Percentiles rank a stretch among this genome's conserved stretches.
These are phyloP conservation scores for Didymella keratinophila DNA, from an alignment of 2,329 filamentous ascomycete species.

Conservation along the genomic window DNA sequence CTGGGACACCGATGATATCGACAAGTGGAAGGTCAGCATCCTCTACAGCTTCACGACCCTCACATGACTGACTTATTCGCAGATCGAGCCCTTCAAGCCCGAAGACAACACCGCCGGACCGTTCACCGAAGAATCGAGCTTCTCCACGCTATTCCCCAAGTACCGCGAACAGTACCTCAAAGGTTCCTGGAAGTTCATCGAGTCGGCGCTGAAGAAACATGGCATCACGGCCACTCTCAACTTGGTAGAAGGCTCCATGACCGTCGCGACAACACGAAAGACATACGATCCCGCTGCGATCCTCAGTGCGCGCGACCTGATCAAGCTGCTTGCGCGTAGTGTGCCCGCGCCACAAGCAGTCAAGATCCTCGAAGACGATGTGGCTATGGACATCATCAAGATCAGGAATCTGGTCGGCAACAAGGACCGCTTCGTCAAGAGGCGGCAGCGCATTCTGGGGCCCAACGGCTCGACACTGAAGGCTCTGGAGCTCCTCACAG, in stretches of 20 bases:
- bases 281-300: constrained; percentile 93
- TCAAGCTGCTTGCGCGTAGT: constrained; percentile 83
- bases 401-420: constrained; percentile 88
- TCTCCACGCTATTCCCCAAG: constrained; percentile 87
- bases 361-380: constrained; percentile 90
- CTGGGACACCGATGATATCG: constrained; percentile 95
- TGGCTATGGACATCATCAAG: constrained; percentile 95
- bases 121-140: constrained; percentile 92
- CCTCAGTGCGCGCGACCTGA: constrained; percentile 90
- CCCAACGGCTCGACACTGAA: constrained; percentile 93
- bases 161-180: constrained; percentile 95
- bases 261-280: constrained; percentile 90
- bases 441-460: constrained; percentile 89
- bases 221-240: constrained; percentile 93
- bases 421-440: constrained; percentile 95
- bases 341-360: constrained; percentile 92
- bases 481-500: constrained; percentile 88
- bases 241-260: constrained; percentile 95
- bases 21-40: constrained; percentile 82
- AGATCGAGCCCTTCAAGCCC: constrained; percentile 83
- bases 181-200: constrained; percentile 92
- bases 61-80: constrained; percentile 16
- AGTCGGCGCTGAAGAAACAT: constrained; percentile 81
- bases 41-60: not conserved
- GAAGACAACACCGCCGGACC: constrained; percentile 85